These are phyloP conservation scores for Lactifluus hygrophoroides DNA, from an alignment of 768 basidiomycete species.

Conservation along the genomic window DNA sequence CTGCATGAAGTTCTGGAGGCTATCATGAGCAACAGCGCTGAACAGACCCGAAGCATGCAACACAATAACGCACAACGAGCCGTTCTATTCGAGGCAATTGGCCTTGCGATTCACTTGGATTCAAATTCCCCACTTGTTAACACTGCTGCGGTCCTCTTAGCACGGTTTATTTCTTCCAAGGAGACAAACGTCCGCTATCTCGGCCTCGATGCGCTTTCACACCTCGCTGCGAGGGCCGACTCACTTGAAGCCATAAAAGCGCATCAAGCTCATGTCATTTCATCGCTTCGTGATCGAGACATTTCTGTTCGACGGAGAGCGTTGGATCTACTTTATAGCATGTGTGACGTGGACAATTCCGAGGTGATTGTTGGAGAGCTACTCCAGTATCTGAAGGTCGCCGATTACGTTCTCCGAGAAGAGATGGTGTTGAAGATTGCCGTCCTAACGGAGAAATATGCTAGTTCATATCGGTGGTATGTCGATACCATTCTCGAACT, in stretches of 20 bases:
- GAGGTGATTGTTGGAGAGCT: slow-evolving; percentile 94
- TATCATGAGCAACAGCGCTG: slow-evolving; percentile 85
- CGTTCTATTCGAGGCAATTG: slow-evolving; percentile 96
- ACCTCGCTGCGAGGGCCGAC: slow-evolving; percentile 90
- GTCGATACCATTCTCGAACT: slow-evolving; percentile 95
- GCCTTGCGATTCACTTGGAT: slow-evolving; percentile 93
- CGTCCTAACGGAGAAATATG: slow-evolving; percentile 97
- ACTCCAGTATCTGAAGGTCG: slow-evolving; percentile 87
- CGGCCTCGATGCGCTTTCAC: slow-evolving; percentile 96
- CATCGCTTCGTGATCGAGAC: slow-evolving; percentile 92
- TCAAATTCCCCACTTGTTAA: slow-evolving; percentile 82
- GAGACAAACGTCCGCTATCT: slow-evolving; percentile 98
- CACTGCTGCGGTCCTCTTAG: slow-evolving; percentile 83
- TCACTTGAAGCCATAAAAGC: slow-evolving; percentile 88
- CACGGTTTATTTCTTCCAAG: slow-evolving; percentile 93
- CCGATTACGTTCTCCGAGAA: slow-evolving; percentile 92
- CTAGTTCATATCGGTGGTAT: slow-evolving; percentile 97
- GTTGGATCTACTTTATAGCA: slow-evolving; percentile 93
- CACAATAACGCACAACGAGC: slow-evolving; percentile 99
- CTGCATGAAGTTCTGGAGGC: slow-evolving; percentile 80
- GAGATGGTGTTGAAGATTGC: slow-evolving; percentile 99
- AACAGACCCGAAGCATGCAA: slow-evolving; percentile 89
- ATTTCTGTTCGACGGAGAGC: slow-evolving; percentile 93
- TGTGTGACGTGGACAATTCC: slow-evolving; percentile 98
- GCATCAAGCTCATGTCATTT: slow-evolving; percentile 92